Evolutionary conservation across 805 yeast genomes (phyloP), one percentile per base, ranked within the genome.

Genomic region (Blastobotrys chiropterorum): DNA sequence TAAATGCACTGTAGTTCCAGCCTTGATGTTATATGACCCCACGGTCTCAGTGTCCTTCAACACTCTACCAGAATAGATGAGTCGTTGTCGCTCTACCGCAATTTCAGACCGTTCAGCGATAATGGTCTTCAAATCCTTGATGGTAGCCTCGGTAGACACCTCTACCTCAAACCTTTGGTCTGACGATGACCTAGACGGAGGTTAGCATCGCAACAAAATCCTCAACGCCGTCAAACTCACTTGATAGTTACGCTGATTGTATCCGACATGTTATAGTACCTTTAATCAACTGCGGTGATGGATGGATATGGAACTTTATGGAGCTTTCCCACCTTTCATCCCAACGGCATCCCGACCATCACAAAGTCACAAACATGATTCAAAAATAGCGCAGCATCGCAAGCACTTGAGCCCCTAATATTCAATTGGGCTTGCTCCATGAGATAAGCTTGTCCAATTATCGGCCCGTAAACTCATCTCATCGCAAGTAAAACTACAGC

Each of bases 31-130:
- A 72, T 92, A 92, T 2, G 80, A 72, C 15, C 76, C 82, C 7
- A 92, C 69, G 4, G 86, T 78, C 59, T 90, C 94, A 38, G 73
- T 74, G 63, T 92, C 97, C 68, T 90, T 90, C 64, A 92, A 77
- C 34, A 94, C 96, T 59, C 92, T 85, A 41, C 99, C 99, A 2
- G 97, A 86, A 72, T 86, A 92, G 63, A 92, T 90, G 65, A 92
- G 76, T 53, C 98, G 78, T 70, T 90, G 98, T 55, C 85, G 79
- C n/a, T 77, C 85, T 1, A 80, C 81, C 3, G 95, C 84, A 44
- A 90, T 74, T 19, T 80, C 83, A 3, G 90, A 70, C 53, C 74
- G 77, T 17, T 73, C 72, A 21, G 82, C 82, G 48, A 92, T 74
- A 58, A 73, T 73, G 38, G 75, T 76, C 69, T 92, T 92, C 58